A percentile compares a stretch with the other conserved stretches of the same genome.
These are phyloP conservation scores for Cynara cardunculus DNA, from an alignment of 129 eudicot species.

Conservation along the genomic window DNA sequence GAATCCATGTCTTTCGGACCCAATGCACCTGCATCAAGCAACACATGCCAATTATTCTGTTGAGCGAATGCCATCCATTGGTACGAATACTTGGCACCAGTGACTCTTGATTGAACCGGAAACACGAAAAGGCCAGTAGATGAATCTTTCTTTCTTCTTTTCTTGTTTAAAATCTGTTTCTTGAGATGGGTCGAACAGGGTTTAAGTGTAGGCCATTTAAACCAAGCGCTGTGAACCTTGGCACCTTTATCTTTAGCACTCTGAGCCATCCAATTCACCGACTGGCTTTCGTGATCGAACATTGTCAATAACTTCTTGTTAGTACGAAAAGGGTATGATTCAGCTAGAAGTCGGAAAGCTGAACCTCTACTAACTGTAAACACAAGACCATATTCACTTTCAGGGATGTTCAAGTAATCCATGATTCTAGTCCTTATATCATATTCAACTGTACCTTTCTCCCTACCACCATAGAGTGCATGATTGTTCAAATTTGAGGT, in stretches of 20 bases:
- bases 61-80: constrained; percentile 98
- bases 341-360: constrained; percentile 83
- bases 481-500: constrained; percentile 70
- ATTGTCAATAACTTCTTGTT: constrained; percentile 73
- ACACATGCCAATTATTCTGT: constrained; percentile 95
- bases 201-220: constrained; percentile 94
- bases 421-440: constrained; percentile 78
- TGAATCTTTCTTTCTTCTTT: constrained; percentile 76
- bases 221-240: constrained; percentile 81
- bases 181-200: constrained; percentile 88
- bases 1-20: constrained; percentile 98
- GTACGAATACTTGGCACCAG: constrained; percentile 88
- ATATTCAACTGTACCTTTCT: constrained; percentile 68
- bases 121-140: constrained; percentile 85
- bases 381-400: constrained; percentile 84
- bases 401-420: constrained; percentile 96
- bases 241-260: constrained; percentile 86
- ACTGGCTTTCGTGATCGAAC: constrained; percentile 98
- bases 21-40: constrained; percentile 96
- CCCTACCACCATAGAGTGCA: constrained; percentile 81
- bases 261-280: constrained; percentile 92
- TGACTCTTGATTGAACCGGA: constrained; percentile 93
- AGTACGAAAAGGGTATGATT: constrained; percentile 80
- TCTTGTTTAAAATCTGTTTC: constrained; percentile 68
- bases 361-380: constrained; percentile 96